Base-by-base conservation (phyloP, 805 yeast genomes). In the Pichia sporocuriosa region DNA sequence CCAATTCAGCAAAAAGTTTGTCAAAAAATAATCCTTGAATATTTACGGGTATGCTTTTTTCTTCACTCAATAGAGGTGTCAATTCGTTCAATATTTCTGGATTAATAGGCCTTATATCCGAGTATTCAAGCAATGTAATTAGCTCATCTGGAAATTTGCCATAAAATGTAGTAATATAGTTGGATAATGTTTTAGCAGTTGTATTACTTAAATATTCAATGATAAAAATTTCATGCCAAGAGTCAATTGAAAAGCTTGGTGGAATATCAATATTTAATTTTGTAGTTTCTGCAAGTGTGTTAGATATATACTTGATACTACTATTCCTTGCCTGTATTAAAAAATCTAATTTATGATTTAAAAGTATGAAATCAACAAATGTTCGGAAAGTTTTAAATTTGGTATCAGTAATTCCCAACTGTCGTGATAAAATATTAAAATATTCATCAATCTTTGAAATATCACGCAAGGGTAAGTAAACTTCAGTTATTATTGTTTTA, bases 391-490 rank as follows among this genome's bases (percentile, higher is more conserved):
- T 19, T 16, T 7, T 22, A 17, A 21, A 25, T 4, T 24, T 27
- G 2, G 33, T 20, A 9, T 13, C 13, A 34, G n/a, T 30, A 17
- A 6, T 17, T 20, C 15, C 19, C 3, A 37, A 12, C 20, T 37
- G 31, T 4, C 10, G 13, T 4, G 19, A 11, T 13, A 40, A 33
- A 9, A 44, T 24, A 6, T 25, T 13, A 11, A 30, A 31, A 24
- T 21, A 44, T 24, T 44, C 47, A 9, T 27, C 25, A 17, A 35
- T 32, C 33, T 35, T 44, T 4, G 7, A 12, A 2, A 3, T 17
- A 26, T 43, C 43, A 6, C 28, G 16, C 12, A 39, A 24, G 17
- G 35, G 37, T 10, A 30, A 9, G 15, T 43, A 39, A 17, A 28
- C 3, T 11, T 25, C 16, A 4, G 26, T 15, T 12, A 40, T 35